Conservation (phyloP, 78 protist genomes). For the slime mould (Dictyostelium discoideum) region dicty_2.7 NC_007088.5:5329501-5330000, state of each 20-base stretch:
- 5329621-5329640: conserved; percentile 78
- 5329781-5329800: not conserved
- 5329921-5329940: conserved; percentile 93
- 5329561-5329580: conserved; percentile 64
- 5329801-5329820: not conserved
- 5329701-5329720: no score
- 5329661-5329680: conserved; percentile 88
- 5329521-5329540: not conserved
- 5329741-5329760: not conserved
- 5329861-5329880: conserved; percentile 96
- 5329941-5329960: conserved; percentile 94
- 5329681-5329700: not conserved
- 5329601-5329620: conserved; percentile 88
- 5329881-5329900: conserved; percentile 97
- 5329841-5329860: conserved; percentile 97
- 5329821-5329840: conserved; percentile 92
- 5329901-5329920: conserved; percentile 94
- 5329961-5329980: conserved; percentile 97
- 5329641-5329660: conserved; percentile 88
- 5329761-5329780: not conserved
- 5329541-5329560: not conserved
- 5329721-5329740: not conserved
- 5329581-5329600: conserved; percentile 86
- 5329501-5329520: not conserved
- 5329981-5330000: conserved; percentile 95